phyloP scores from a whole-genome alignment of 768 basidiomycete species.

The Favolaschia claudopus region DNA sequence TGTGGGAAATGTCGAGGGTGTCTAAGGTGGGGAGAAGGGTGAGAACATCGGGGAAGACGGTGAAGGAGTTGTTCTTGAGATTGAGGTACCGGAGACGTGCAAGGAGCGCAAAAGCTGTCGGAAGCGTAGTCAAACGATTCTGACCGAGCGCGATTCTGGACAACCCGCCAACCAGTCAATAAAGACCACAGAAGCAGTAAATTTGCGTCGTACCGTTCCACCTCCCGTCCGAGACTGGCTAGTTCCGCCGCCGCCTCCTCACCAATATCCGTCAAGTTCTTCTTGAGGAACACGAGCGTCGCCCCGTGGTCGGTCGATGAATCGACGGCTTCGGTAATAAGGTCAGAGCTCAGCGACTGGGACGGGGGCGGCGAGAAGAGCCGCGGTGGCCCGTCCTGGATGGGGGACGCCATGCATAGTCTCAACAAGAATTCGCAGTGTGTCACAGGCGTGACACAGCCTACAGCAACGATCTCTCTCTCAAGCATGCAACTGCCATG shows the following conservation, averaged over 20 bases:
- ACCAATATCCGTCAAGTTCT: conserved; percentile 78
- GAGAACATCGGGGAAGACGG: conserved; percentile 87
- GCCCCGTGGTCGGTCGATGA: conserved; percentile 79
- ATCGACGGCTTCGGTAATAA: conserved; percentile 66
- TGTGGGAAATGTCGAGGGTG: conserved; percentile 93
- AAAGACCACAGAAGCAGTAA: not conserved
- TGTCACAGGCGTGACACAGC: too few relatives aligned
- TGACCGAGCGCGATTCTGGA: conserved; percentile 84
- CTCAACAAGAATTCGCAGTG: too few relatives aligned
- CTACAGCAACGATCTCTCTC: conserved; percentile 3
- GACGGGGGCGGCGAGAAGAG: conserved; percentile 43
- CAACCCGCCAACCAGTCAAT: not conserved
- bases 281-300: conserved; percentile 86
- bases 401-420: conserved; percentile 16
- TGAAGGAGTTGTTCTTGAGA: conserved; percentile 84
- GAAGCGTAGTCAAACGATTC: conserved; percentile 83
- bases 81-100: conserved; percentile 85
- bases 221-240: conserved; percentile 62
- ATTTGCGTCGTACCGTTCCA: conserved; percentile 59
- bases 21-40: conserved; percentile 68
- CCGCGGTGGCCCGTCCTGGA: conserved; percentile 25
- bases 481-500: too few relatives aligned
- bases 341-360: conserved; percentile 56
- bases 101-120: conserved; percentile 74
- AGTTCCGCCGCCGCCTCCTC: conserved; percentile 80